A percentile compares a stretch with the other conserved stretches of the same genome.
phyloP scores from a whole-genome alignment of 257 asterid species.

The Fraxinus cuspidata region DNA sequence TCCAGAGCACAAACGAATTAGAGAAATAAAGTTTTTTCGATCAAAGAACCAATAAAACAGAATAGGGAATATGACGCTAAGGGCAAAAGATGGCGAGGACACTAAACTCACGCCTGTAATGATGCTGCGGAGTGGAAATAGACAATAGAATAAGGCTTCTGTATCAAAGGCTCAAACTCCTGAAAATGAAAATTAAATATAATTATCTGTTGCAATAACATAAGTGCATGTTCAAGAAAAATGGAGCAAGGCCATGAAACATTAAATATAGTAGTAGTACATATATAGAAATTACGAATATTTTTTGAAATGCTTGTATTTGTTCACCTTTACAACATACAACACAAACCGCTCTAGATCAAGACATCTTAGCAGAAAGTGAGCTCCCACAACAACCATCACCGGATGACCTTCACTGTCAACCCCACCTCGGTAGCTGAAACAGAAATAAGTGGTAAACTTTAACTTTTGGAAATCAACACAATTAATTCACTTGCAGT shows the following conservation, averaged over 20 bases:
- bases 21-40: not conserved
- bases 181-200: constrained; percentile 38
- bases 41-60: not conserved
- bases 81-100: not conserved
- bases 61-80: not conserved
- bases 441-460: constrained; percentile 10
- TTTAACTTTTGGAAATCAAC: constrained; percentile 3
- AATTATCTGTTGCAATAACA: constrained; percentile 10
- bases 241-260: constrained; percentile 13
- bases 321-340: constrained; percentile 74
- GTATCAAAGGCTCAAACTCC: constrained; percentile 98
- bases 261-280: not conserved
- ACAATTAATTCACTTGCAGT: not conserved
- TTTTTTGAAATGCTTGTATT: constrained; percentile 16
- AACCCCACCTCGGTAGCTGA: constrained; percentile 94
- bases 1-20: too few relatives aligned
- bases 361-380: constrained; percentile 88
- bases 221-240: constrained; percentile 5
- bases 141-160: constrained; percentile 90
- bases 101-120: constrained; percentile 65
- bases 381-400: constrained; percentile 97
- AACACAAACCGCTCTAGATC: constrained; percentile 87
- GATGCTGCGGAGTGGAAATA: constrained; percentile 96
- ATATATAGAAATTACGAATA: not conserved
- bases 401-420: constrained; percentile 91